Percentiles rank a stretch among this genome's conserved stretches.
Conservation (phyloP, 768 basidiomycete species). For the Lenzites betulinus region DNA sequence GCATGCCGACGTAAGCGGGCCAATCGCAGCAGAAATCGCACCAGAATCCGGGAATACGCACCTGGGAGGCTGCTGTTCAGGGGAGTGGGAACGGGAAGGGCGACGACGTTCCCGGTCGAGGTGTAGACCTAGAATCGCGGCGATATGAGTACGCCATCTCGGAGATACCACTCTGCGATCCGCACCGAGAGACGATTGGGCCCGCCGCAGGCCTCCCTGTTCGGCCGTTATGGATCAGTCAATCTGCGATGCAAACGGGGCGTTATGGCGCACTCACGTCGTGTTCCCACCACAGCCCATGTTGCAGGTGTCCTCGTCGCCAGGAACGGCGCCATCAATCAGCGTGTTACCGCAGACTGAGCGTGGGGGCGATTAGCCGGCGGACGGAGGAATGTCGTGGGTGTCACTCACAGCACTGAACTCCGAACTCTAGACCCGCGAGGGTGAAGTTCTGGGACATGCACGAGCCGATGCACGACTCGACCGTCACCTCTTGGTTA, state of each 20-base stretch:
- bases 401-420: constrained; percentile 47
- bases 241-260: not conserved
- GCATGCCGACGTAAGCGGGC: not conserved
- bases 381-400: constrained; percentile 2
- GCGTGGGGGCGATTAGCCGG: constrained; percentile 9
- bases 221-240: constrained; percentile 16
- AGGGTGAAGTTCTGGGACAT: constrained; percentile 55
- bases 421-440: constrained; percentile 69
- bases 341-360: constrained; percentile 73
- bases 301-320: constrained; percentile 56
- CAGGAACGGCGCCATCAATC: constrained; percentile 57
- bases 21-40: not conserved
- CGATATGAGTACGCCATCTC: constrained; percentile 1
- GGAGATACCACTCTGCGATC: constrained; percentile 6
- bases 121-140: constrained; percentile 48
- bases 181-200: constrained; percentile 62
- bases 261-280: constrained; percentile 43
- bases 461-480: constrained; percentile 66
- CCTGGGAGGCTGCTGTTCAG: constrained; percentile 57
- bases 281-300: constrained; percentile 75
- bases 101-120: constrained; percentile 49
- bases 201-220: constrained; percentile 71
- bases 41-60: not conserved
- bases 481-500: constrained; percentile 50
- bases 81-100: constrained; percentile 58